Conservation (phyloP, 1,139 yeast species). For the Scheffersomyces parashehatae region DNA sequence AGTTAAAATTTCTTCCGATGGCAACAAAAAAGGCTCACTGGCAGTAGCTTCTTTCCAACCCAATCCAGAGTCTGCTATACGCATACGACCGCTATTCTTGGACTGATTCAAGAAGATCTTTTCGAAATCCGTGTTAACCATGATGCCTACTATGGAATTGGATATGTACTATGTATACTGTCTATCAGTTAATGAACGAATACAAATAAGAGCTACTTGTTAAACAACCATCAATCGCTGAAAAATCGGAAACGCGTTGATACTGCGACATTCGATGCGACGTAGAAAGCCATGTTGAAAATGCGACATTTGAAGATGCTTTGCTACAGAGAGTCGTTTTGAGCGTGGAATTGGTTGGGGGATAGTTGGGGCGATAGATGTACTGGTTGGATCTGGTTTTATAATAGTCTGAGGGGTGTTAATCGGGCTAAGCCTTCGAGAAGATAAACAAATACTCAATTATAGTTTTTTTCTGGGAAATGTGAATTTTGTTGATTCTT, state of each 20-base stretch:
- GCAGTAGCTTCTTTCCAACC: constrained; percentile 84
- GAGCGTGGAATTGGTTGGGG: no score
- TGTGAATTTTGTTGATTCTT: no score
- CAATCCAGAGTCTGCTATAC: constrained; percentile 91
- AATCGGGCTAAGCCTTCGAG: no score
- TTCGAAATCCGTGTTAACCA: constrained; percentile 70
- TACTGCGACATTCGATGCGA: not conserved
- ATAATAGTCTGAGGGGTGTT: no score
- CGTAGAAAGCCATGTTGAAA: constrained; percentile 3
- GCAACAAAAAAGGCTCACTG: constrained; percentile 74
- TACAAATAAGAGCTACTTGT: not conserved
- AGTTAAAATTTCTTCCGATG: constrained; percentile 78
- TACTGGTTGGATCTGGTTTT: no score
- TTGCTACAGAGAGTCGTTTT: no score
- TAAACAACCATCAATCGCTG: not conserved
- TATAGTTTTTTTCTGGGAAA: no score
- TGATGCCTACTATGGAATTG: constrained; percentile 11
- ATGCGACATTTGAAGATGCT: not conserved
- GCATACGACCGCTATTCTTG: constrained; percentile 80
- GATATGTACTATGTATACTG: no score
- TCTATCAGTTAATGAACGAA: no score
- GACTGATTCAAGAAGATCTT: constrained; percentile 88
- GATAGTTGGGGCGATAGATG: no score
- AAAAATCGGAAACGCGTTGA: not conserved
- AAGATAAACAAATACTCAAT: no score